phyloP scores from a whole-genome alignment of 2,329 filamentous ascomycete genomes.

The Xylaria arbuscula region DNA sequence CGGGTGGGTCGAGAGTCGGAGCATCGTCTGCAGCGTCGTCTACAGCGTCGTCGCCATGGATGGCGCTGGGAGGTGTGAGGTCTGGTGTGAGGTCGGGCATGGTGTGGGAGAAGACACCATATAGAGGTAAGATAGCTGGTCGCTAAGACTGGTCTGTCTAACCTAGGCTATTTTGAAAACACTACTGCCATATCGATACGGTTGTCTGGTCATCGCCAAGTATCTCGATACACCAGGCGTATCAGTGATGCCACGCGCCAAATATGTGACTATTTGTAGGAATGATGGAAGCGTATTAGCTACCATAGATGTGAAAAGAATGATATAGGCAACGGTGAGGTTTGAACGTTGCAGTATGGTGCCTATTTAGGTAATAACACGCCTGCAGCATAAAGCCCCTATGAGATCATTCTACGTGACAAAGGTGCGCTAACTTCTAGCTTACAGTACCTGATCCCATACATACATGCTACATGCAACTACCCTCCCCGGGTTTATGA shows the following conservation, averaged over 20 bases:
- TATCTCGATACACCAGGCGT: background rate
- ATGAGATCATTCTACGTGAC: background rate
- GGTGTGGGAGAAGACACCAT: conserved; percentile 2
- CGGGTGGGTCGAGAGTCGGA: background rate
- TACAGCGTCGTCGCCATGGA: background rate
- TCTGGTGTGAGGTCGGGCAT: conserved; percentile 9
- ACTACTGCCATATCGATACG: background rate
- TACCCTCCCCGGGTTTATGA: no score
- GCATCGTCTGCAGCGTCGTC: conserved; percentile 6
- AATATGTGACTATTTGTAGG: background rate
- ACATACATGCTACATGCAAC: no score
- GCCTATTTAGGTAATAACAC: background rate
- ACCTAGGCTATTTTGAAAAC: conserved; percentile 2
- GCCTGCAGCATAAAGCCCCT: background rate
- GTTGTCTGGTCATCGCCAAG: background rate
- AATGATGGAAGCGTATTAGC: background rate
- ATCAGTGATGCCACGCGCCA: background rate
- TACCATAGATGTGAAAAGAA: background rate
- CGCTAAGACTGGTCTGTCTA: conserved; percentile 2
- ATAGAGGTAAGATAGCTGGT: background rate
- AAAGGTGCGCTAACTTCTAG: background rate
- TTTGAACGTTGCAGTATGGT: background rate
- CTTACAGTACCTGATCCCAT: no score
- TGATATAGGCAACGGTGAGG: background rate
- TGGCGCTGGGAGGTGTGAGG: background rate